A percentile compares a stretch with the other conserved stretches of the same genome.
phyloP scores from a whole-genome alignment of 805 yeast species.

The Ogataea paradorogensis region DNA sequence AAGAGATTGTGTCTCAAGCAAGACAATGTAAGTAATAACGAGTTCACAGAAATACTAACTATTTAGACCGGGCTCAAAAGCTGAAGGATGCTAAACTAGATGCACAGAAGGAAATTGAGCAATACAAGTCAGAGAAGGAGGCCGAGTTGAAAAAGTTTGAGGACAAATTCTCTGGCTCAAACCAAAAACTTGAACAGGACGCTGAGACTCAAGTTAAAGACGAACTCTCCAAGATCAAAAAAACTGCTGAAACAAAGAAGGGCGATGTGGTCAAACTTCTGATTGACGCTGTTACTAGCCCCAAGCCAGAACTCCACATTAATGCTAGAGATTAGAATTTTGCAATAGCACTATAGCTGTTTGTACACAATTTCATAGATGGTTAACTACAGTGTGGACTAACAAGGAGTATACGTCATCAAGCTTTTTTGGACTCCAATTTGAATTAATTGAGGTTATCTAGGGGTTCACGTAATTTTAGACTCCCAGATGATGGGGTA shows the following conservation, averaged over 20 bases:
- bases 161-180: conserved; percentile 68
- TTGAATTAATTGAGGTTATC: too few relatives aligned
- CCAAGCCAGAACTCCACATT: conserved; percentile 79
- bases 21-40: conserved; percentile 63
- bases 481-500: too few relatives aligned
- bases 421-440: too few relatives aligned
- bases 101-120: conserved; percentile 85
- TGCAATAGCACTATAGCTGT: too few relatives aligned
- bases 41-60: conserved; percentile 14
- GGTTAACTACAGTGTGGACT: too few relatives aligned
- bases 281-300: conserved; percentile 73
- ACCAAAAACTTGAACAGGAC: conserved; percentile 71
- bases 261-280: conserved; percentile 67
- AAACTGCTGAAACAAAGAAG: conserved; percentile 61
- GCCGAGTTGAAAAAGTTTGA: conserved; percentile 73
- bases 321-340: conserved; percentile 36
- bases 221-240: conserved; percentile 66
- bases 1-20: conserved; percentile 88
- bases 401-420: too few relatives aligned
- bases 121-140: conserved; percentile 82
- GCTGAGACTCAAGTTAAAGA: conserved; percentile 72
- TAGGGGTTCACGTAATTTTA: too few relatives aligned
- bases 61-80: conserved; percentile 68
- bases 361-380: too few relatives aligned
- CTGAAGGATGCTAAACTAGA: conserved; percentile 93